These are phyloP conservation scores for Calocybe gangraenosa DNA, from an alignment of 768 basidiomycete species.

Conservation along the genomic window DNA sequence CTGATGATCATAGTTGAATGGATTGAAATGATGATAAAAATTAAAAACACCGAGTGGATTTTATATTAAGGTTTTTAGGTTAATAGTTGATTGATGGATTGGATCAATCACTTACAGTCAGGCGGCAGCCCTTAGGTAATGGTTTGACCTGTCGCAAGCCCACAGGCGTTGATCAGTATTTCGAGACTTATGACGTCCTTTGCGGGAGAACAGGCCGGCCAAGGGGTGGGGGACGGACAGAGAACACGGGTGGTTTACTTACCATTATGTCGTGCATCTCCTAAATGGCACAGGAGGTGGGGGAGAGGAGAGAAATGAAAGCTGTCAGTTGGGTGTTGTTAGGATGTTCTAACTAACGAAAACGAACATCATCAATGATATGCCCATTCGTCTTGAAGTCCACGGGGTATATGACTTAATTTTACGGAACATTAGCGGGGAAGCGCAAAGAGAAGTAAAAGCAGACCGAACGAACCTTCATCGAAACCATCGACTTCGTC, in stretches of 20 bases:
- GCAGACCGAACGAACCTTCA: slow-evolving; percentile 50
- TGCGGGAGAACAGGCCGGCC: too few relatives aligned
- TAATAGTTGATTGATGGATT: too few relatives aligned
- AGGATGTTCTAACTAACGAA: not conserved
- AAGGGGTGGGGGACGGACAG: too few relatives aligned
- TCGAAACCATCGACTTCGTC: slow-evolving; percentile 80
- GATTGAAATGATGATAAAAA: too few relatives aligned
- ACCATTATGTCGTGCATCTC: slow-evolving; percentile 50
- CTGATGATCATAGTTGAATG: slow-evolving; percentile 26
- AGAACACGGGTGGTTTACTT: not conserved
- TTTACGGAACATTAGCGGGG: not conserved
- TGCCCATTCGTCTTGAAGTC: slow-evolving; percentile 76
- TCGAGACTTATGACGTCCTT: too few relatives aligned
- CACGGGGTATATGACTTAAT: slow-evolving; percentile 78
- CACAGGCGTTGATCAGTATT: too few relatives aligned
- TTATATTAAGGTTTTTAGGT: too few relatives aligned
- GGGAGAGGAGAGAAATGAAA: not conserved
- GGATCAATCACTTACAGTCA: slow-evolving; percentile 42
- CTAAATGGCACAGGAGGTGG: slow-evolving; percentile 19
- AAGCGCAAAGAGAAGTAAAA: too few relatives aligned
- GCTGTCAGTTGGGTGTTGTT: too few relatives aligned
- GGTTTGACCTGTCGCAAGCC: slow-evolving; percentile 46
- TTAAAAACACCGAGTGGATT: too few relatives aligned
- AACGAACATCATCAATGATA: slow-evolving; percentile 65
- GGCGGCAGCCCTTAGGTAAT: slow-evolving; percentile 44